Conservation (phyloP, 2,329 filamentous ascomycete genomes). For the Ophiosphaerella herpotricha region DNA sequence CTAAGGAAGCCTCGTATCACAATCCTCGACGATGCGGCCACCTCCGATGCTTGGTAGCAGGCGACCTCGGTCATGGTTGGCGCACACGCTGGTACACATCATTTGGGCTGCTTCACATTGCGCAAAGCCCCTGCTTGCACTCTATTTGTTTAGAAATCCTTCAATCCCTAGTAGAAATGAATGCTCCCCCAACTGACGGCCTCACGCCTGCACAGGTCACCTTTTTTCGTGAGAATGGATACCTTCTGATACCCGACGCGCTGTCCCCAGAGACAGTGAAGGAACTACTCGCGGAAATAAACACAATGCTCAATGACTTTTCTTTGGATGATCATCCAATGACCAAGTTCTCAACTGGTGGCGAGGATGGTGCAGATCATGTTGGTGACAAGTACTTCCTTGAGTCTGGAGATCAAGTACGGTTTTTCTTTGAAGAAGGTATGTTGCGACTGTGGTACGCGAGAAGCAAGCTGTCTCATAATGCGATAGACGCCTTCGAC, state of each 20-base stretch:
- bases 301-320: constrained; percentile 74
- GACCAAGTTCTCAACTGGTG: constrained; percentile 90
- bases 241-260: constrained; percentile 82
- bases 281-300: constrained; percentile 74
- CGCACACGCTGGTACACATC: neutral
- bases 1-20: neutral
- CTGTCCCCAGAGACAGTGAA: constrained; percentile 68
- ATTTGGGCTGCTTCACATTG: neutral
- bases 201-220: constrained; percentile 74
- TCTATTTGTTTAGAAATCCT: neutral
- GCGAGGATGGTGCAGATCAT: constrained; percentile 68
- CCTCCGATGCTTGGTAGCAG: constrained; percentile 24
- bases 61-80: neutral
- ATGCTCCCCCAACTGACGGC: constrained; percentile 47
- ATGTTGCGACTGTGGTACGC: constrained; percentile 2
- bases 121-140: neutral
- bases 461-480: neutral
- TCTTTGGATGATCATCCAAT: constrained; percentile 83
- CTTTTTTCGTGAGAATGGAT: constrained; percentile 81
- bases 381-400: constrained; percentile 97
- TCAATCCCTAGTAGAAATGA: constrained; percentile 16
- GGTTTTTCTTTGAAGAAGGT: constrained; percentile 94
- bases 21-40: constrained; percentile 16
- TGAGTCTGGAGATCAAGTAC: constrained; percentile 83
- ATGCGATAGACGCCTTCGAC: constrained; percentile 71